Percentiles rank a stretch among this genome's conserved stretches.
Conservation (phyloP, 345 rosid species). For the Crucihimalaya himalaica region DNA sequence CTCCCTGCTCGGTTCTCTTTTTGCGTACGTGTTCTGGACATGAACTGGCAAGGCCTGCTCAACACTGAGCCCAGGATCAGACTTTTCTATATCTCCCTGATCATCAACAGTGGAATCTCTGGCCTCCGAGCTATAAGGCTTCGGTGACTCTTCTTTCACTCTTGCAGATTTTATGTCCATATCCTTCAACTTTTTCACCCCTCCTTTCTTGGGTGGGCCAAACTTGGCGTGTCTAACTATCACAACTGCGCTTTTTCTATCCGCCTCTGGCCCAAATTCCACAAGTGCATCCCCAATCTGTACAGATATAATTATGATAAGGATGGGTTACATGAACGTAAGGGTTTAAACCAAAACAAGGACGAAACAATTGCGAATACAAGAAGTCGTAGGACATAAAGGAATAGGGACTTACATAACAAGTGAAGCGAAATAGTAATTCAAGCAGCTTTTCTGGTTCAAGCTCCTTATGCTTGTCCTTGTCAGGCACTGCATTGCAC, state of each 20-base stretch:
- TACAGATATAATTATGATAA: conserved; percentile 15
- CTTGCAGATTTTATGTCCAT: conserved; percentile 31
- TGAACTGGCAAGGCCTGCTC: conserved; percentile 13
- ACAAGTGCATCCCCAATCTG: conserved; percentile 72
- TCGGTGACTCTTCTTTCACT: conserved; percentile 24
- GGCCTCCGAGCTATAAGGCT: conserved; percentile 4
- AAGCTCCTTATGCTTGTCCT: conserved; percentile 47
- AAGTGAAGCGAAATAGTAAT: conserved; percentile 57
- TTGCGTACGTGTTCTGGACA: conserved; percentile 49
- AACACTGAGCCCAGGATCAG: not conserved
- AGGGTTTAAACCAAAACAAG: conserved; percentile 2
- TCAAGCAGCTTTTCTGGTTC: conserved; percentile 67
- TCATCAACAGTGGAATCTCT: conserved; percentile 32
- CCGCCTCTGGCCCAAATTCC: conserved; percentile 71
- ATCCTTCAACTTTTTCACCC: conserved; percentile 47
- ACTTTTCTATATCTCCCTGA: conserved; percentile 15
- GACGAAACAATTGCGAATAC: not conserved
- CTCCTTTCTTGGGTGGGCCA: conserved; percentile 70
- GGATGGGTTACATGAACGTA: not conserved
- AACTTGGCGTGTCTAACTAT: conserved; percentile 71
- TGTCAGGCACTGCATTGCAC: conserved; percentile 62
- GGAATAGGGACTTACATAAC: conserved; percentile 47
- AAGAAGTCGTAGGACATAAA: not conserved
- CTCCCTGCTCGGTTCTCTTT: conserved; percentile 47
- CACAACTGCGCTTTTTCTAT: conserved; percentile 61